Percentiles rank a stretch among this genome's conserved stretches.
phyloP scores from a whole-genome alignment of 352 stramenopile genomes.

The Globisporangium parvum region DNA sequence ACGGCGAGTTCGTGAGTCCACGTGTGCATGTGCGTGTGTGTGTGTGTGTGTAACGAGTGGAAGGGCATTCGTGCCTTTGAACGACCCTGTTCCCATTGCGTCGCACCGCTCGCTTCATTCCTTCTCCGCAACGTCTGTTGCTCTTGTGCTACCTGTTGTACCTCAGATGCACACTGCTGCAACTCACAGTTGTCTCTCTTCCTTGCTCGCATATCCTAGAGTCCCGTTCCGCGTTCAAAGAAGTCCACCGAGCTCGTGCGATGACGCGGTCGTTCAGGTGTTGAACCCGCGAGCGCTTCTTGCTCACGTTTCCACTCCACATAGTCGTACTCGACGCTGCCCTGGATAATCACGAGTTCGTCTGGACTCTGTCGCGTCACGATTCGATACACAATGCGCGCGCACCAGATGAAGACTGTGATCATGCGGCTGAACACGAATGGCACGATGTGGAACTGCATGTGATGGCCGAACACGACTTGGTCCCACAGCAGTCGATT shows the following conservation, averaged over 20 bases:
- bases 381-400: slow-evolving; percentile 5
- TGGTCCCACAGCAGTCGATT: slow-evolving; percentile 12
- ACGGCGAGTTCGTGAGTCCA: background rate
- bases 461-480: background rate
- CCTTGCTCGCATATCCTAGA: no score
- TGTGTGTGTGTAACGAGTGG: no score
- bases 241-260: slow-evolving; percentile 2
- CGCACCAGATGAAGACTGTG: slow-evolving; percentile 11
- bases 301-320: background rate
- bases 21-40: no score
- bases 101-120: no score
- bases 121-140: no score
- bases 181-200: no score
- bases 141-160: no score
- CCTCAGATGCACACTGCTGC: no score
- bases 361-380: slow-evolving; percentile 1
- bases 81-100: no score
- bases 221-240: background rate
- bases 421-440: slow-evolving; percentile 12
- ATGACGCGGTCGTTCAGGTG: no score
- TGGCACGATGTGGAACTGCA: slow-evolving; percentile 8
- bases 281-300: background rate
- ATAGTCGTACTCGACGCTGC: slow-evolving; percentile 11
- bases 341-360: slow-evolving; percentile 5
- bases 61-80: no score